Evolutionary conservation across 106 monocot species (phyloP).

Genomic region (Dioscorea dumetorum): DNA sequence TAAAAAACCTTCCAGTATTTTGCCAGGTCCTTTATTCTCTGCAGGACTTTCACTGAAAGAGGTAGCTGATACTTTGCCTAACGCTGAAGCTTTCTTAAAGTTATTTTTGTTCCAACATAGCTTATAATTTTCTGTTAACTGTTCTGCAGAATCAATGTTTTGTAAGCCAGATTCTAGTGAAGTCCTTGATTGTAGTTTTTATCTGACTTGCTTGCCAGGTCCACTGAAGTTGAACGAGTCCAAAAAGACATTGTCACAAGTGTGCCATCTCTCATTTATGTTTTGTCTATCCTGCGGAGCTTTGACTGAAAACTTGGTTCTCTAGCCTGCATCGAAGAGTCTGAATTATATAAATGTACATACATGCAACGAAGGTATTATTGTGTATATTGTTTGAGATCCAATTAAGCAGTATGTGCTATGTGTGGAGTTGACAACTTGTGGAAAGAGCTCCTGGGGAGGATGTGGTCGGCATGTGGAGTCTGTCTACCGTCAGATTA

Average conservation of each 20-base stretch:
- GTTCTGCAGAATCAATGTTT: no score
- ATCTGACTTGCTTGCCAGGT: no score
- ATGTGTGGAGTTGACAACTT: constrained; percentile 24
- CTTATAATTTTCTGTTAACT: no score
- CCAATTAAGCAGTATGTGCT: constrained; percentile 21
- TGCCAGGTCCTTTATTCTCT: no score
- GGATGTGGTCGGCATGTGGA: constrained; percentile 47
- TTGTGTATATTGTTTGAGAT: not conserved
- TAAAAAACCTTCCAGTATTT: no score
- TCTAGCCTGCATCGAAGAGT: not conserved
- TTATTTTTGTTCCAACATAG: no score
- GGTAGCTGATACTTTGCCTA: no score
- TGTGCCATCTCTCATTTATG: not conserved
- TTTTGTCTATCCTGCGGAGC: not conserved
- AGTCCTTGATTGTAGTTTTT: no score
- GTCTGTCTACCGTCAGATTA: constrained; percentile 32
- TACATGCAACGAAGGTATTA: not conserved
- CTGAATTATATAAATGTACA: not conserved
- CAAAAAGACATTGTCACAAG: not conserved
- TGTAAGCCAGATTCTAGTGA: no score
- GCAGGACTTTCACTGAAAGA: no score
- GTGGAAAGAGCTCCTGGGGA: constrained; percentile 35
- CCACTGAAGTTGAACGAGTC: no score
- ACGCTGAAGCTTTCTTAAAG: no score
- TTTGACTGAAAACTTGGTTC: not conserved